A percentile compares a stretch with the other conserved stretches of the same genome.
phyloP scores from a whole-genome alignment of 1,284 basidiomycete species.

The Tylopilus orsonianus region DNA sequence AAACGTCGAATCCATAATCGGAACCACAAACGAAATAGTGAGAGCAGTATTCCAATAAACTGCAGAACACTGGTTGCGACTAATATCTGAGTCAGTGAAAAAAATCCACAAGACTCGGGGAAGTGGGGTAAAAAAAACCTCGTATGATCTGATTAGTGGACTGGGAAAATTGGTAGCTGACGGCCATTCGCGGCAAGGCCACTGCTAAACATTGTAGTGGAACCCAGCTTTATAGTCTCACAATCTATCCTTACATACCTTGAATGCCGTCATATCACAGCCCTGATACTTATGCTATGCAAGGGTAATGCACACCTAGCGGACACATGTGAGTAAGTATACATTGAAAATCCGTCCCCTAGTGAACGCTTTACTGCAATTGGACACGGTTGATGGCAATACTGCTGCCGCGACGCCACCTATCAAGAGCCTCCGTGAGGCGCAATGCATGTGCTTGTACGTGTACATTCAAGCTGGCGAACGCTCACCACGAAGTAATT shows the following conservation, averaged over 20 bases:
- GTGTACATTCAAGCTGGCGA: no score
- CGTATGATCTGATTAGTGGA: conserved; percentile 11
- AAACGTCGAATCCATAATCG: conserved; percentile 17
- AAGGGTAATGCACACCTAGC: background rate
- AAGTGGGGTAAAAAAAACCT: conserved; percentile 17
- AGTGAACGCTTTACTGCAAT: no score
- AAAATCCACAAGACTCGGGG: no score
- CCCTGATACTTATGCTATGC: background rate
- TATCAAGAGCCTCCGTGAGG: no score
- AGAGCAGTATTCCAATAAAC: conserved; percentile 14
- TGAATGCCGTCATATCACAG: conserved; percentile 2
- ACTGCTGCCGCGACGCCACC: no score
- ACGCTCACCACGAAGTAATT: no score
- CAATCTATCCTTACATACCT: background rate
- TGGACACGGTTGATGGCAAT: background rate
- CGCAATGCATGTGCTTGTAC: no score
- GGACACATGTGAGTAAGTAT: background rate
- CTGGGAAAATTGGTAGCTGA: conserved; percentile 13
- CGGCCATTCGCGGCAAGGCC: conserved; percentile 4
- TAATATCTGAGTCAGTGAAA: conserved; percentile 12
- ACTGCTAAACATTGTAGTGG: background rate
- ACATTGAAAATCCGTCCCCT: no score
- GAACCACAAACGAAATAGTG: conserved; percentile 22
- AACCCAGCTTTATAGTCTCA: conserved; percentile 12
- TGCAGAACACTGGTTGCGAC: conserved; percentile 11